phyloP scores from a whole-genome alignment of 1,284 basidiomycete genomes.

The Puccinia hordei region DNA sequence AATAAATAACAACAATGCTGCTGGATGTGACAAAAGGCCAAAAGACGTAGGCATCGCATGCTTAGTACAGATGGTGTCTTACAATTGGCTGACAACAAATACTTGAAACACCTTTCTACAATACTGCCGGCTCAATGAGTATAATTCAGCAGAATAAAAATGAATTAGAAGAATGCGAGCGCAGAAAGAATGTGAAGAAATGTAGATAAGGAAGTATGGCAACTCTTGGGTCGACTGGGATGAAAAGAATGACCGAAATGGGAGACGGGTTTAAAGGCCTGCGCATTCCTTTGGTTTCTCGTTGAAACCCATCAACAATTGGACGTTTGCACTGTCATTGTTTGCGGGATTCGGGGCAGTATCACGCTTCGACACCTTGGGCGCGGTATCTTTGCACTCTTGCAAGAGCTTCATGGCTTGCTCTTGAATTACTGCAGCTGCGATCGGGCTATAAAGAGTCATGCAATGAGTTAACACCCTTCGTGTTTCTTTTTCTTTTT shows the following conservation, averaged over 20 bases:
- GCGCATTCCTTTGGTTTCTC: neutral
- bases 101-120: too few species aligned
- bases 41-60: too few species aligned
- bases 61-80: too few species aligned
- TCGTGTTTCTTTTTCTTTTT: too few species aligned
- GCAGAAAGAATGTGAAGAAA: neutral
- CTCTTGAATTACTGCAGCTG: neutral
- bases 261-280: neutral
- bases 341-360: neutral
- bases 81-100: too few species aligned
- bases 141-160: too few species aligned
- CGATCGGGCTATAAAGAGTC: neutral
- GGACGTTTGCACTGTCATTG: neutral
- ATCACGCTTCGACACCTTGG: neutral
- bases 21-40: too few species aligned
- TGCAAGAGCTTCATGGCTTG: slow-evolving; percentile 1
- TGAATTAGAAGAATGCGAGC: too few species aligned
- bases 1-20: neutral
- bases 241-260: neutral
- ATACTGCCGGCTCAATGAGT: too few species aligned
- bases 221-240: too few species aligned
- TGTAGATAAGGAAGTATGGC: neutral
- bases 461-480: neutral
- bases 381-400: neutral
- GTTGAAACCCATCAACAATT: slow-evolving; percentile 15